A percentile compares a stretch with the other conserved stretches of the same genome.
Conservation (phyloP, 495 filamentous ascomycete species). For the Aspergillus heteromorphus region DNA sequence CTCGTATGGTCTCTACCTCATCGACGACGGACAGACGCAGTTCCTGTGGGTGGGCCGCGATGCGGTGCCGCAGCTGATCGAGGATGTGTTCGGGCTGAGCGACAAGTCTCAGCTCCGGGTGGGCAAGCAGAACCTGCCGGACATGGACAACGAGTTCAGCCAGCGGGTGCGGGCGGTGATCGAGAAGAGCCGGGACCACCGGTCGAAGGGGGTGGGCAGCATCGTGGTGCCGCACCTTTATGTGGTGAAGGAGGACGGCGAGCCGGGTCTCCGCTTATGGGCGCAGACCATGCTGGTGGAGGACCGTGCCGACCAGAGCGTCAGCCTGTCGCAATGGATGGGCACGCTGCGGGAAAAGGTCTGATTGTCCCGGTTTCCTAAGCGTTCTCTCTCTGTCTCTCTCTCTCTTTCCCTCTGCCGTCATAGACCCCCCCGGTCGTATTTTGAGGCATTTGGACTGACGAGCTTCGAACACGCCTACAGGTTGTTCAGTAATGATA, state of each 20-base stretch:
- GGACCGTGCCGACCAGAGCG: conserved; percentile 87
- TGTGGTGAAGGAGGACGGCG: conserved; percentile 89
- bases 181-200: conserved; percentile 85
- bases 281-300: conserved; percentile 94
- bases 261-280: conserved; percentile 93
- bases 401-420: conserved; percentile 6
- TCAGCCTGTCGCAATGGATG: conserved; percentile 92
- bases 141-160: conserved; percentile 93
- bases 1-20: conserved; percentile 93
- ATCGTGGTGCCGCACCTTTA: conserved; percentile 90
- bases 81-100: conserved; percentile 81
- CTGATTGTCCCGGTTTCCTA: conserved; percentile 34
- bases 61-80: conserved; percentile 80
- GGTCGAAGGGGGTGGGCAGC: conserved; percentile 78
- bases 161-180: conserved; percentile 84
- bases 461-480: conserved; percentile 19
- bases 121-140: conserved; percentile 80
- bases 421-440: conserved; percentile 9
- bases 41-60: conserved; percentile 97
- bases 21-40: conserved; percentile 95
- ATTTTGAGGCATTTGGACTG: conserved; percentile 19
- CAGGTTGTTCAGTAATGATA: conserved; percentile 32
- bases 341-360: conserved; percentile 93
- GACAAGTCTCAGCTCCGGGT: conserved; percentile 80
- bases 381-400: conserved; percentile 9